Evolutionary conservation across 257 asterid species (phyloP).

Genomic region (Eustoma russellianum): DNA sequence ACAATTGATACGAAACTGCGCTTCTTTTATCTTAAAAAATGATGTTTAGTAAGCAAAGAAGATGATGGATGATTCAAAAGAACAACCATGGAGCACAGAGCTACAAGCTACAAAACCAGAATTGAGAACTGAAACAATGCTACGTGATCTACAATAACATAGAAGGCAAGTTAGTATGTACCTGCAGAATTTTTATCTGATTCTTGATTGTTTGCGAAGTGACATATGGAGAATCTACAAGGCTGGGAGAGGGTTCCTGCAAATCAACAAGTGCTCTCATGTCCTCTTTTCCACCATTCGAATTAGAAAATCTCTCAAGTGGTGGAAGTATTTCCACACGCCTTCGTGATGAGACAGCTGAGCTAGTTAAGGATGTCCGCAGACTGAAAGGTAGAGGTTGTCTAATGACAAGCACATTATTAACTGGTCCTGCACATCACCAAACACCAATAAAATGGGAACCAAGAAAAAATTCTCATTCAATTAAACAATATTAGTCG

Average conservation of each 20-base stretch:
- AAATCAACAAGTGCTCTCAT: conserved; percentile 37
- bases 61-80: no score
- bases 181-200: conserved; percentile 79
- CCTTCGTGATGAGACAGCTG: conserved; percentile 33
- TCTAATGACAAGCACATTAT: conserved; percentile 53
- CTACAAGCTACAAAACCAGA: no score
- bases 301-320: conserved; percentile 47
- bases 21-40: no score
- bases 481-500: no score
- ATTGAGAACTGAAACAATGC: no score
- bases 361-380: conserved; percentile 25
- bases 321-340: conserved; percentile 47
- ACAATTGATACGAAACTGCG: no score
- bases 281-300: conserved; percentile 38
- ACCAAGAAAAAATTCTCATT: no score
- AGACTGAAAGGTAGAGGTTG: conserved; percentile 36
- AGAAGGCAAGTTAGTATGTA: conserved; percentile 12
- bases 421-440: conserved; percentile 56
- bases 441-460: no score
- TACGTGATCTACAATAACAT: no score
- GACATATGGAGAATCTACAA: conserved; percentile 32
- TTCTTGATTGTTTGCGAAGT: conserved; percentile 56
- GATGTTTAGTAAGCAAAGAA: no score
- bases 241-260: conserved; percentile 25
- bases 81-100: no score